phyloP scores from a whole-genome alignment of 306 rosid species.

The Leucaena leucocephala region DNA sequence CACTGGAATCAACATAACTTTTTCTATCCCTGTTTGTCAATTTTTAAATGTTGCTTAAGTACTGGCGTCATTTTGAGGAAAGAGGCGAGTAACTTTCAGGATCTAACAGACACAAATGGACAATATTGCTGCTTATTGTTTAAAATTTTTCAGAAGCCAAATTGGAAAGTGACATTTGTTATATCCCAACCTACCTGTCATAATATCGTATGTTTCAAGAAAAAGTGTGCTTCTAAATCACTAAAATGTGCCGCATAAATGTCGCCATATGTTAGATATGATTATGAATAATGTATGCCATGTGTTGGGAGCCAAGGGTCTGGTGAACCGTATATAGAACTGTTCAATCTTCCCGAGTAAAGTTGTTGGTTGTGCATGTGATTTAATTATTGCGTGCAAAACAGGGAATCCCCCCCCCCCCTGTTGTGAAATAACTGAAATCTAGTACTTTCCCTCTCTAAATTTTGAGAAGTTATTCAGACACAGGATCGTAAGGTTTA shows the following conservation, averaged over 20 bases:
- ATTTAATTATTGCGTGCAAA: slow-evolving; percentile 24
- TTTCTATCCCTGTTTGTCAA: background rate
- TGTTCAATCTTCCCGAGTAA: background rate
- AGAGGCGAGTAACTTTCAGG: background rate
- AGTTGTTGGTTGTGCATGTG: slow-evolving; percentile 26
- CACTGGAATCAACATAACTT: background rate
- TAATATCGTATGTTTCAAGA: background rate
- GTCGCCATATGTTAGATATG: background rate
- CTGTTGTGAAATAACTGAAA: slow-evolving; percentile 8
- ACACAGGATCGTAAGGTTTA: background rate
- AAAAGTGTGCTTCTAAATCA: background rate
- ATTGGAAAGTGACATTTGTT: background rate
- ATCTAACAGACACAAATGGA: background rate
- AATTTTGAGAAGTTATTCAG: background rate
- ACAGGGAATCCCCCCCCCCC: slow-evolving; percentile 5
- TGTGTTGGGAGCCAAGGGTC: background rate
- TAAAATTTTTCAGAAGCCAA: background rate
- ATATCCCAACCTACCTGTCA: background rate
- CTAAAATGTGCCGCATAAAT: background rate
- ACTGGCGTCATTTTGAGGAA: background rate
- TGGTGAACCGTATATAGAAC: background rate
- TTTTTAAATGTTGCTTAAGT: background rate
- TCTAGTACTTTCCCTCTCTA: background rate
- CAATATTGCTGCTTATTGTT: background rate
- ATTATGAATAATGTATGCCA: background rate